Evolutionary conservation across 352 stramenopile genomes (phyloP).

Genomic region (Vaucheria bursata): DNA sequence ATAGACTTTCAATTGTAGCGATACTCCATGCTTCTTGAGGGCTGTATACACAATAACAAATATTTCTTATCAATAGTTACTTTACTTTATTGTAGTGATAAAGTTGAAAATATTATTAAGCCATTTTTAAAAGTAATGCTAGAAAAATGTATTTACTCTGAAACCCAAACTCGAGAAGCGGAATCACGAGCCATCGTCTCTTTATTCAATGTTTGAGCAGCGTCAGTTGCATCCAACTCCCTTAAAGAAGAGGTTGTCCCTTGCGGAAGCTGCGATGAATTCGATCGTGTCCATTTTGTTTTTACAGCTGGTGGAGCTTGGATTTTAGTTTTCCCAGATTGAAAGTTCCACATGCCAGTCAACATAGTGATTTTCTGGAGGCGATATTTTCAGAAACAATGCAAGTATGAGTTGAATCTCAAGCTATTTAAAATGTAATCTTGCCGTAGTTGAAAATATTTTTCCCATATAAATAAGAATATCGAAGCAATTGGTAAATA

Average conservation of each 20-base stretch:
- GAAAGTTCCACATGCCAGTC: not conserved
- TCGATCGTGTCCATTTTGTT: not conserved
- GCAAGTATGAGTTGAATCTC: too few species aligned
- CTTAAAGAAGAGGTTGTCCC: not conserved
- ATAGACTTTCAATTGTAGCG: slow-evolving; percentile 29
- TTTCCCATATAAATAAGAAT: too few species aligned
- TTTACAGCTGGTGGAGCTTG: not conserved
- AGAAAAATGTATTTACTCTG: not conserved
- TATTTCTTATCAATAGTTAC: not conserved
- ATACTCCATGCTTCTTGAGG: slow-evolving; percentile 34
- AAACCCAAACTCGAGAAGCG: not conserved
- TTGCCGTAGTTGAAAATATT: too few species aligned
- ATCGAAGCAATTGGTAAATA: too few species aligned
- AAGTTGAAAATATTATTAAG: not conserved
- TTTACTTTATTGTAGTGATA: not conserved
- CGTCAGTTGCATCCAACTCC: not conserved
- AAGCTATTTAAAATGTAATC: too few species aligned
- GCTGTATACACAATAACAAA: not conserved
- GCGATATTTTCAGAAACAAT: not conserved
- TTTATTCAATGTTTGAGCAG: not conserved
- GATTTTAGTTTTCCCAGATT: not conserved
- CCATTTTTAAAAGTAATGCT: not conserved
- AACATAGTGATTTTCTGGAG: not conserved
- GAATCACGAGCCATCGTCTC: not conserved
- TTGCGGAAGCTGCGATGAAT: not conserved